Evolutionary conservation across 768 basidiomycete species (phyloP), one percentile per base, ranked within the genome.

Genomic region (Hericium coralloides): DNA sequence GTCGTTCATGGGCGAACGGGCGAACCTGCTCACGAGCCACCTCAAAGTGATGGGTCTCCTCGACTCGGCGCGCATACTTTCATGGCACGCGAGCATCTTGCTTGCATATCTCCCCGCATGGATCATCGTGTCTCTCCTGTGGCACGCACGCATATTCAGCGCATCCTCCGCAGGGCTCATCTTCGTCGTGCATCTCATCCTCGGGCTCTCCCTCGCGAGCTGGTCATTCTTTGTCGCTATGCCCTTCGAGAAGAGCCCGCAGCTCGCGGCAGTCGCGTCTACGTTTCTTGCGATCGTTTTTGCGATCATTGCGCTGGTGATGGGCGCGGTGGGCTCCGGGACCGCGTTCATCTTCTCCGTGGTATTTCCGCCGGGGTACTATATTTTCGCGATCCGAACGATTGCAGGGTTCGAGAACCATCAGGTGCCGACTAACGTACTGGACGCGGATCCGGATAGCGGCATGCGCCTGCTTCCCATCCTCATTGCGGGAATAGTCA

Each of bases 21-120:
- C 88, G 0, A 76, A 73, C 54, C 69, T 79, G 15, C 67, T 91
- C 36, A 89, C 89, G 0, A 71, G 79, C 8, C 87, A 91, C 64
- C 80, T 91, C 76, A 84, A 85, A 64, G 87, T 81, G 2, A 91
- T 92, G 89, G 89, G 89, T 8, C 74, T 90, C 14, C 68, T 79
- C 7, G 87, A 89, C 63, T 81, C 81, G 0, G 86, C 88, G 12
- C 76, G 87, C 38, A 79, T 87, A 50, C 58, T 82, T 79, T 76
- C 73, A 3, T 91, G 89, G 89, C 84, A 89, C 63, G 20, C 83
- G 41, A 81, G 83, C 60, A 72, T 85, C 45, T 84, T 82, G 3
- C 60, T 84, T 3, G 76, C 79, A 1, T 91, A 91, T 65, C 77
- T 92, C 23, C 88, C 88, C 0, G 85, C 84, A 1, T 92, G 89